Evolutionary conservation across 371 early-diverging fungal genomes (phyloP).

Genomic region (Mucor lusitanicus): DNA sequence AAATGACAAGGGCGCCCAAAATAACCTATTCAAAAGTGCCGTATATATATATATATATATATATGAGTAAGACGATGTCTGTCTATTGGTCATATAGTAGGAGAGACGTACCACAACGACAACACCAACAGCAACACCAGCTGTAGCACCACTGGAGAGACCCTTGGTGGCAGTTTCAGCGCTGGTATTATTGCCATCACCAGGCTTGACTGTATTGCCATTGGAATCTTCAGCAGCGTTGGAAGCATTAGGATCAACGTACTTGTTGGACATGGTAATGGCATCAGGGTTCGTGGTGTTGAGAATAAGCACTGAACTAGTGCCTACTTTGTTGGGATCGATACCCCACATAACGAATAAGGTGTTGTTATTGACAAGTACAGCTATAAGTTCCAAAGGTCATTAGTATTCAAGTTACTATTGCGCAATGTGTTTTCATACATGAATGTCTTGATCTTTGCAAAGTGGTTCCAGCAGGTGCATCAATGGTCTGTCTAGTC

Average conservation of each 20-base stretch:
- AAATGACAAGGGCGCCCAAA: background rate
- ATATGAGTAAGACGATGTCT: background rate
- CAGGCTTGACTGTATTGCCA: background rate
- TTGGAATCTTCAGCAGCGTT: background rate
- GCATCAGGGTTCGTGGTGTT: constrained; percentile 6
- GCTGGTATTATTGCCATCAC: background rate
- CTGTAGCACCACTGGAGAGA: background rate
- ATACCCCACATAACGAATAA: constrained; percentile 4
- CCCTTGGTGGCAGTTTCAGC: background rate
- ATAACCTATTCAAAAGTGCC: background rate
- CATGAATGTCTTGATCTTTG: constrained; percentile 2
- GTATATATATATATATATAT: no score
- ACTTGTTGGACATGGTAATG: background rate
- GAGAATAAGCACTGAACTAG: background rate
- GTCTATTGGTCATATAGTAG: background rate
- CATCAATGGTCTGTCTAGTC: background rate
- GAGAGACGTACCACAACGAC: constrained; percentile 1
- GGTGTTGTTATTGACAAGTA: background rate
- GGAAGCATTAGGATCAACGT: background rate
- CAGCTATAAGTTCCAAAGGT: background rate
- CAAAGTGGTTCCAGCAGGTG: constrained; percentile 1
- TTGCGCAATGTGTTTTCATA: background rate
- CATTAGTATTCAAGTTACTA: background rate
- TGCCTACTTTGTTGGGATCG: background rate
- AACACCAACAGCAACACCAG: constrained; percentile 3